Evolutionary conservation across 306 rosid genomes (phyloP).

Genomic region (Castanea sativa): DNA sequence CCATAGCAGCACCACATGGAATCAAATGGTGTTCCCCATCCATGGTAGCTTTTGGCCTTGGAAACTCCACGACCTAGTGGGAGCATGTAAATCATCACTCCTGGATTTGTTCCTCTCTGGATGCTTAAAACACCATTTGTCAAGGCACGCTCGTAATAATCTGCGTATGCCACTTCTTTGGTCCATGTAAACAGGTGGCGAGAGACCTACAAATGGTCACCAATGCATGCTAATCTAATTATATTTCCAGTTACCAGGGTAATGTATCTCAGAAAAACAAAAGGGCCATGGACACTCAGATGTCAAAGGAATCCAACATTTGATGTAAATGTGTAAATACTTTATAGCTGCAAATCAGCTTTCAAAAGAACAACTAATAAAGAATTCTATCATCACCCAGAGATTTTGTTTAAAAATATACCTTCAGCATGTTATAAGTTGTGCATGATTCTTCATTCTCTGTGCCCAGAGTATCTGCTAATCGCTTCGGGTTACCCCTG

Average conservation of each 20-base stretch:
- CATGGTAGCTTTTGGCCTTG: slow-evolving; percentile 52
- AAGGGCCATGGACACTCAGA: no score
- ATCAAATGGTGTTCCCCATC: slow-evolving; percentile 68
- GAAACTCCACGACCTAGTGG: slow-evolving; percentile 71
- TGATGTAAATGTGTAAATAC: no score
- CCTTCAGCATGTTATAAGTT: slow-evolving; percentile 95
- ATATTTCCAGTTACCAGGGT: no score
- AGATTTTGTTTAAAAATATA: slow-evolving; percentile 6
- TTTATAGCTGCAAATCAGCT: neutral
- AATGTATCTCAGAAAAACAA: no score
- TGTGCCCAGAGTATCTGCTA: slow-evolving; percentile 43
- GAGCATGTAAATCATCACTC: slow-evolving; percentile 92
- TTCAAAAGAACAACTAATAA: neutral
- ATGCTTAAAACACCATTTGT: slow-evolving; percentile 84
- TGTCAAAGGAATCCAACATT: no score
- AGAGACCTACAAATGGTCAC: slow-evolving; percentile 55
- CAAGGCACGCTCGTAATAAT: slow-evolving; percentile 83
- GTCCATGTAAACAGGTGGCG: slow-evolving; percentile 87
- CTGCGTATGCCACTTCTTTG: slow-evolving; percentile 73
- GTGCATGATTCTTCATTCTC: slow-evolving; percentile 92
- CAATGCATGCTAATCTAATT: no score
- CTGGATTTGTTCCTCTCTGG: slow-evolving; percentile 93
- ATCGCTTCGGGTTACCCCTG: slow-evolving; percentile 71
- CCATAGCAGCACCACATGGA: slow-evolving; percentile 96
- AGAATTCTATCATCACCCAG: slow-evolving; percentile 4